Percentiles rank a stretch among this genome's conserved stretches.
phyloP scores from a whole-genome alignment of 2,329 filamentous ascomycete species.

The Ramularia endophylla region DNA sequence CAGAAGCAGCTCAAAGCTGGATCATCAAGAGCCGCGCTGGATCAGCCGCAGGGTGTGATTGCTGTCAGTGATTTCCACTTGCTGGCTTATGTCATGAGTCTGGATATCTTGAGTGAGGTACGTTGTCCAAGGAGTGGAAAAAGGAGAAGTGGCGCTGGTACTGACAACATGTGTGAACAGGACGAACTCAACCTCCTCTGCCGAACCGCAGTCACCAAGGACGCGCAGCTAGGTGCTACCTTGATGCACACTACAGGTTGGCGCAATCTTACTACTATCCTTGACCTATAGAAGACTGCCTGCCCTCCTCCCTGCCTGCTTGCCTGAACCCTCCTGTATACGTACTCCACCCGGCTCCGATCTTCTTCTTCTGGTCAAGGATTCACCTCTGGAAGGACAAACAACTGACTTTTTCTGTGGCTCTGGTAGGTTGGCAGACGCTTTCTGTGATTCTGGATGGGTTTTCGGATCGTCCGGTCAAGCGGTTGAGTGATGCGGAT shows the following conservation, averaged over 20 bases:
- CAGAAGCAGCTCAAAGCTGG: slow-evolving; percentile 62
- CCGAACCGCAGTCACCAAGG: slow-evolving; percentile 74
- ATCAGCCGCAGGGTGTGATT: slow-evolving; percentile 57
- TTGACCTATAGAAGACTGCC: slow-evolving; percentile 40
- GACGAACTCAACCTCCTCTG: slow-evolving; percentile 84
- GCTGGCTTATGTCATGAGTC: slow-evolving; percentile 74
- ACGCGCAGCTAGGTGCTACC: slow-evolving; percentile 73
- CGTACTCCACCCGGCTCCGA: slow-evolving; percentile 4
- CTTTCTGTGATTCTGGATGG: slow-evolving; percentile 88
- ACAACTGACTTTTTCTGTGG: slow-evolving; percentile 21
- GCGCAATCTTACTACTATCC: slow-evolving; percentile 90
- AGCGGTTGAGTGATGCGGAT: slow-evolving; percentile 25
- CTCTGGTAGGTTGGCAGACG: slow-evolving; percentile 28
- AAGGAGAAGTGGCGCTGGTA: not conserved
- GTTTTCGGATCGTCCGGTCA: slow-evolving; percentile 89
- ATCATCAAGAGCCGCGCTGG: slow-evolving; percentile 44
- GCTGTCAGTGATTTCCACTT: slow-evolving; percentile 91
- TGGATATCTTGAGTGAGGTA: slow-evolving; percentile 82
- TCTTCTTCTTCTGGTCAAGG: slow-evolving; percentile 2
- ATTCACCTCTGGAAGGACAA: slow-evolving; percentile 9
- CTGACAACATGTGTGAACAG: slow-evolving; percentile 47
- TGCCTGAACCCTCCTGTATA: slow-evolving; percentile 3
- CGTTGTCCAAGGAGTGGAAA: slow-evolving; percentile 7
- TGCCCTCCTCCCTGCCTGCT: slow-evolving; percentile 6
- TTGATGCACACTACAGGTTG: slow-evolving; percentile 84